Conservation (phyloP, 345 rosid genomes). For the Bruguiera sexangula region DNA sequence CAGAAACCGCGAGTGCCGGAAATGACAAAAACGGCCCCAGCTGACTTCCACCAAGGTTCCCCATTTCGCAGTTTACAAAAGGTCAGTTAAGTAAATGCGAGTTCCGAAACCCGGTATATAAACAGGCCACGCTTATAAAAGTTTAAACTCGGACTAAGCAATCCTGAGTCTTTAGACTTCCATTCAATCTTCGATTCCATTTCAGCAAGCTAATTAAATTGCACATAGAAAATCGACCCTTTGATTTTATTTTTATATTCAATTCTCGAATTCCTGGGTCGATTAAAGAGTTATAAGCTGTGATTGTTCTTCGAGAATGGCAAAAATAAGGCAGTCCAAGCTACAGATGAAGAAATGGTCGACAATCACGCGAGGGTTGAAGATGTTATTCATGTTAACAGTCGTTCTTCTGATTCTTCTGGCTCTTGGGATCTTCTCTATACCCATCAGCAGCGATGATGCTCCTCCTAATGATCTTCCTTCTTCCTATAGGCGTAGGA, state of each 20-base stretch:
- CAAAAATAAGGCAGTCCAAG: constrained; percentile 61
- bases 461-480: constrained; percentile 46
- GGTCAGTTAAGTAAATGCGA: no score
- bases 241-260: no score
- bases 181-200: not conserved
- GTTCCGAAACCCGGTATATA: no score
- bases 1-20: no score
- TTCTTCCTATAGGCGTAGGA: constrained; percentile 49
- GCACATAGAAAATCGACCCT: not conserved
- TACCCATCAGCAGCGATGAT: constrained; percentile 49
- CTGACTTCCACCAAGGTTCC: no score
- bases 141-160: no score
- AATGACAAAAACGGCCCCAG: no score
- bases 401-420: constrained; percentile 63
- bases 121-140: no score
- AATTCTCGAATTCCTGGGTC: no score
- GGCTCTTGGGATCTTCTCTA: constrained; percentile 68
- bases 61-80: no score
- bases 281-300: no score
- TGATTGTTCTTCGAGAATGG: constrained; percentile 36
- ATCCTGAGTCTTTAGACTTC: no score
- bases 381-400: constrained; percentile 61
- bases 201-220: not conserved
- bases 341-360: constrained; percentile 60
- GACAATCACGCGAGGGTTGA: constrained; percentile 44